These are phyloP conservation scores for Aspergillus haitiensis DNA, from an alignment of 495 filamentous ascomycete genomes.

Conservation along the genomic window DNA sequence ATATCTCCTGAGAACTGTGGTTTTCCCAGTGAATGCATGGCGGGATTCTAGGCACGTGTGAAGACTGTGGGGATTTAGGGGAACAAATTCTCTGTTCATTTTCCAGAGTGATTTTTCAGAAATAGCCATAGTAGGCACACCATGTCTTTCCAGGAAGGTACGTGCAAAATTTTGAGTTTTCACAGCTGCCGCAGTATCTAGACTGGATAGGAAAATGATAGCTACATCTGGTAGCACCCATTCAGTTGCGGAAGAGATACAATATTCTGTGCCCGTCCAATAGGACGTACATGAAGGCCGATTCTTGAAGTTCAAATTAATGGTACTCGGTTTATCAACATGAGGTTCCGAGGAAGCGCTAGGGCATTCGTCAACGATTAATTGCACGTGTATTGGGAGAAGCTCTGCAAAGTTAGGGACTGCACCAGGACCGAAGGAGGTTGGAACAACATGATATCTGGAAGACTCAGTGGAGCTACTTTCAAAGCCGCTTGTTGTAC, in stretches of 20 bases:
- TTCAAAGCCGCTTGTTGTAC: slow-evolving; percentile 41
- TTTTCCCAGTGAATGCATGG: slow-evolving; percentile 49
- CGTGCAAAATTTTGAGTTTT: slow-evolving; percentile 56
- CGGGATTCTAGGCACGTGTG: slow-evolving; percentile 71
- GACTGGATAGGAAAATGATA: slow-evolving; percentile 63
- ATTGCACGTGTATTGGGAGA: slow-evolving; percentile 72
- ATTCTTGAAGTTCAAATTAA: slow-evolving; percentile 62
- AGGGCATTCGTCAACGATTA: slow-evolving; percentile 71
- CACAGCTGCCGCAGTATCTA: slow-evolving; percentile 48
- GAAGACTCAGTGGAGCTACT: slow-evolving; percentile 55
- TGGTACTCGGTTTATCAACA: slow-evolving; percentile 42
- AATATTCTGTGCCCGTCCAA: slow-evolving; percentile 50
- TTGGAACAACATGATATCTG: slow-evolving; percentile 73
- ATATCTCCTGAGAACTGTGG: slow-evolving; percentile 55
- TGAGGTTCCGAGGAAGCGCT: slow-evolving; percentile 49
- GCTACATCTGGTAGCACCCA: slow-evolving; percentile 74
- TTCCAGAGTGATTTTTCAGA: slow-evolving; percentile 59
- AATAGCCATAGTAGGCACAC: slow-evolving; percentile 66
- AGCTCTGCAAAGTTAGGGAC: slow-evolving; percentile 65
- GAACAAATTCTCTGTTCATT: slow-evolving; percentile 41
- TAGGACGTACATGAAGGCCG: slow-evolving; percentile 45
- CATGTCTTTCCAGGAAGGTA: slow-evolving; percentile 64
- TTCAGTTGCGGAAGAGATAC: slow-evolving; percentile 43
- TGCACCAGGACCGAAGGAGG: slow-evolving; percentile 61
- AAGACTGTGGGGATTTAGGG: slow-evolving; percentile 55